These are phyloP conservation scores for Epichloe coenophiala DNA, from an alignment of 2,329 filamentous ascomycete species.

Conservation along the genomic window DNA sequence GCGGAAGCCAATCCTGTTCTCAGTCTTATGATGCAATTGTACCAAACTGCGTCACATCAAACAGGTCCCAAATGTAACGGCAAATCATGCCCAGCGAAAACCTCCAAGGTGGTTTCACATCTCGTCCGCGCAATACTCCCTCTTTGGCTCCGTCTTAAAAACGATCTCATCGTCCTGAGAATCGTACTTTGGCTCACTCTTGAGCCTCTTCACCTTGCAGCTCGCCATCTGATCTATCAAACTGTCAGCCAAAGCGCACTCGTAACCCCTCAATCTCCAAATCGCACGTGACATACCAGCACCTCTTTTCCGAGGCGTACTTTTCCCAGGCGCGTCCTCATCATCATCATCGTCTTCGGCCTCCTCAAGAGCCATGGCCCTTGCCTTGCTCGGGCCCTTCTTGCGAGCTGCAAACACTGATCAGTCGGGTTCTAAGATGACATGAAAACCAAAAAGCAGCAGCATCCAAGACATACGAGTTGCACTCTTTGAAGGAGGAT, in stretches of 20 bases:
- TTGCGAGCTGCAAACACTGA: background rate
- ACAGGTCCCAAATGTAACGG: background rate
- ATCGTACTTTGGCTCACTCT: background rate
- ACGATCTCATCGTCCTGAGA: background rate
- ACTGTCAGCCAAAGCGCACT: background rate
- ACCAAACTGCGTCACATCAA: background rate
- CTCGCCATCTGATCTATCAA: background rate
- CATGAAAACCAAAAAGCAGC: background rate
- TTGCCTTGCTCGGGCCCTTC: background rate
- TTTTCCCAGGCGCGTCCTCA: background rate
- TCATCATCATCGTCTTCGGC: background rate
- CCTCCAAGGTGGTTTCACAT: background rate
- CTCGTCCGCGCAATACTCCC: background rate
- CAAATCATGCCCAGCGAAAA: background rate
- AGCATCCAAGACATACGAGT: slow-evolving; percentile 7
- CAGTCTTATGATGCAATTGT: background rate
- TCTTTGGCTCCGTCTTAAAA: background rate
- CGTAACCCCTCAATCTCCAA: background rate
- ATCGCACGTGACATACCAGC: background rate
- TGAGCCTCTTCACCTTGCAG: background rate
- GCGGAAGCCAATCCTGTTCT: background rate
- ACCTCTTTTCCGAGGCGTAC: background rate
- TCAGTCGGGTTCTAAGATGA: background rate
- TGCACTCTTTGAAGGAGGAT: slow-evolving; percentile 8
- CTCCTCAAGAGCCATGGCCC: background rate